phyloP scores from a whole-genome alignment of 2,329 filamentous ascomycete genomes.

The Ophiostoma perfectum region DNA sequence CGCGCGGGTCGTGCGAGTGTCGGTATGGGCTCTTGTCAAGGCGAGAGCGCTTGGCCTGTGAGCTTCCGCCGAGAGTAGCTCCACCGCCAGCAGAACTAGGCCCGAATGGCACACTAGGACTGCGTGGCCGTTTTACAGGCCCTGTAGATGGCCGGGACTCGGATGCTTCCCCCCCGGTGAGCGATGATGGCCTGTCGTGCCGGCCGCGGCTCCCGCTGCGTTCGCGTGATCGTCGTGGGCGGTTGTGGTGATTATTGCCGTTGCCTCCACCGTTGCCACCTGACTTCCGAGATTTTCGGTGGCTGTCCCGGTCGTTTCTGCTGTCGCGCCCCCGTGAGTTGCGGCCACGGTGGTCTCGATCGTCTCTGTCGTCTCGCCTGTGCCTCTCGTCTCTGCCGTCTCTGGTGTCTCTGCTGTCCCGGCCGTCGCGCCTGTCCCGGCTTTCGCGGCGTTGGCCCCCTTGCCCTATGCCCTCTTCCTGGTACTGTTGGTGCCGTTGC shows the following conservation, averaged over 20 bases:
- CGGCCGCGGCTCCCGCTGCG: constrained; percentile 25
- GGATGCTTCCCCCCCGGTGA: neutral
- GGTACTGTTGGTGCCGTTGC: constrained; percentile 18
- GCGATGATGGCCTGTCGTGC: neutral
- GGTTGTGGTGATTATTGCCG: constrained; percentile 23
- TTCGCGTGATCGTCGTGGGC: constrained; percentile 26
- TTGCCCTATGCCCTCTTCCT: neutral
- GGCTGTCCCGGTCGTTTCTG: constrained; percentile 15
- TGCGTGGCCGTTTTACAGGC: constrained; percentile 12
- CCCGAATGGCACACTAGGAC: neutral
- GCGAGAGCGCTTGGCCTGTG: constrained; percentile 12
- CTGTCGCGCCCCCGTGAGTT: constrained; percentile 13
- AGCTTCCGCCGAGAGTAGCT: neutral
- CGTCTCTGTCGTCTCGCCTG: neutral
- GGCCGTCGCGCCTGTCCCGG: neutral
- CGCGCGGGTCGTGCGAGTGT: constrained; percentile 22
- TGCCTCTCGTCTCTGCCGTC: constrained; percentile 17
- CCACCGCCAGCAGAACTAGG: neutral
- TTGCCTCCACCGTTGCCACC: constrained; percentile 19
- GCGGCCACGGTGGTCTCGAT: constrained; percentile 6
- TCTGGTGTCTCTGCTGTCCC: neutral
- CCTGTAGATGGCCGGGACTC: constrained; percentile 3
- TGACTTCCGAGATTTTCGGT: constrained; percentile 26
- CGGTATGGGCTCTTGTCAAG: constrained; percentile 17
- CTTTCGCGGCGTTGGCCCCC: neutral